Base-by-base conservation (phyloP, 345 rosid genomes). In the Rhizophora mangle region DNA sequence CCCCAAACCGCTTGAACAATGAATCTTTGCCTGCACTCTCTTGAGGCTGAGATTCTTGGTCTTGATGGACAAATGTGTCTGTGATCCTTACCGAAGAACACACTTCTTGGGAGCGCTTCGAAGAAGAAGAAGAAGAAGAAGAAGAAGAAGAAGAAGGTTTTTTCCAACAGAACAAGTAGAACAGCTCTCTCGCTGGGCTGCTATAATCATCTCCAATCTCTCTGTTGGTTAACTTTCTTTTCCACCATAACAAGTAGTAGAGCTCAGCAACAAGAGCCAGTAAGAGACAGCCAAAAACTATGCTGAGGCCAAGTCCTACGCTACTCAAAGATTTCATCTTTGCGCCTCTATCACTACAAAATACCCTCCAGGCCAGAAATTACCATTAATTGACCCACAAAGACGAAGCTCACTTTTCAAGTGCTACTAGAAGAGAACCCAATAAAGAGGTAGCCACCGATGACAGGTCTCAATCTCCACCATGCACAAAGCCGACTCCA, bases 181-280 rank as follows among this genome's bases (percentile, higher is more conserved):
- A 76, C 49, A 91, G 82, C 75, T 93, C 96, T 73, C 85, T 85
- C n/a, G 84, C 84, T 79, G 89, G 89, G 79, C 82, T 86, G 82
- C 83, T 82, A 65, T 79, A 84, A 77, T 85, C 87, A 80, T 84
- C 89, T 27, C 83, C 82, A 63, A 81, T 73, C 36, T 82, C 82
- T 67, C 84, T 74, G 69, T 64, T 77, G 53, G 81, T 72, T 43
- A 83, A 27, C 74, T 89, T 87, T 75, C 85, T 89, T 81, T 95
- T 95, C 84, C 96, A 88, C 90, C 99, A 95, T 37, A 95, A 71
- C 86, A 92, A 78, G 82, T 95, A 95, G 76, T 88, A 95, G 20
- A 92, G 85, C 82, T 92, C 99, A 32, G 83, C 96, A 16, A 88
- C 68, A 27, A 95, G 89, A 80, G 99, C 99, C 53, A 95, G 22